Base-by-base conservation (phyloP, 768 basidiomycete genomes). In the Suillus variegatus region DNA sequence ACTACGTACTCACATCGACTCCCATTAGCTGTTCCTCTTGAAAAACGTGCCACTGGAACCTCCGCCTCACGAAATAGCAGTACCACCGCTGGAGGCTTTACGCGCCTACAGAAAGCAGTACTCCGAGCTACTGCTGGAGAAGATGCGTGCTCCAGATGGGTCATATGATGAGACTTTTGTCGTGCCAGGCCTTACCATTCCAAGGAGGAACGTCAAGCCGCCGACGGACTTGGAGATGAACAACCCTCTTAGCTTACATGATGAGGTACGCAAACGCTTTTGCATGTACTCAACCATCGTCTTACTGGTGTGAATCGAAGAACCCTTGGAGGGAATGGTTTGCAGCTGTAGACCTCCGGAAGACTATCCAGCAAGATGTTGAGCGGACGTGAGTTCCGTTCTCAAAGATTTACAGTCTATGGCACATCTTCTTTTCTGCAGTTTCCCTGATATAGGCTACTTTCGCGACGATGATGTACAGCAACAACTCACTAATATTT, bases 261-360 rank as follows among this genome's bases (percentile, higher is more conserved):
- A 88, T 64, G 87, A 93, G 82, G 90, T 91, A 63, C 56, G 79
- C 44, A 18, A 32, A 12, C 25, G 7, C 25, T 43, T 60, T 25
- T 16, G 6, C 49, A 51, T 44, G 58, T 25, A 28, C 10, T 60
- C 41, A 7, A 20, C 0, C 41, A 22, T 44, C 41, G 10, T 43
- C 6, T 43, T 60, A 13, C 43, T 60, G 3, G 6, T 43, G 9
- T 14, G 10, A 18, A 13, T 32, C 36, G 25, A 43, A 96, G 89
- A 97, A 96, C 77, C 96, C 96, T 12, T 99, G 97, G 97, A 91
- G 88, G 70, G 86, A 88, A 56, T 99, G 95, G 94, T 99, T 98
- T 76, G 82, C 88, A 36, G 86, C 94, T 47, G 84, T 95, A 20
- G 97, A 99, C 65, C 80, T 98, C 46, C 85, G 95, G 43, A 95